phyloP scores from a whole-genome alignment of 2,329 filamentous ascomycete species.

The Lachnellula arida region DNA sequence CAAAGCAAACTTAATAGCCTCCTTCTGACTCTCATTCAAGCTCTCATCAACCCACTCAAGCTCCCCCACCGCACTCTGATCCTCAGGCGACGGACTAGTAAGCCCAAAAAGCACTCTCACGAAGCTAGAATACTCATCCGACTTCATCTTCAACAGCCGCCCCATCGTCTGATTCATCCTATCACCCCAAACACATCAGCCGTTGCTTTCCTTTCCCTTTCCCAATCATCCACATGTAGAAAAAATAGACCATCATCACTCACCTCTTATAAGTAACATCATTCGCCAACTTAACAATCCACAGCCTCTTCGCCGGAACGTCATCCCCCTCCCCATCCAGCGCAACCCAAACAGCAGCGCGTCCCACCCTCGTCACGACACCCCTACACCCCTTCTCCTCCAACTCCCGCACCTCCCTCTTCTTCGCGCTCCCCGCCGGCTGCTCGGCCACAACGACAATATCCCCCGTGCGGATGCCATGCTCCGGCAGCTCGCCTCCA shows the following conservation, averaged over 20 bases:
- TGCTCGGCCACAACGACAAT: constrained; percentile 74
- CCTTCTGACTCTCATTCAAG: constrained; percentile 63
- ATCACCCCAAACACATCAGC: background rate
- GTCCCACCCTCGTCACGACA: constrained; percentile 63
- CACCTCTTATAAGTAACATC: constrained; percentile 57
- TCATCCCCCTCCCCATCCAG: constrained; percentile 58
- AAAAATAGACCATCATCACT: background rate
- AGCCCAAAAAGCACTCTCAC: constrained; percentile 60
- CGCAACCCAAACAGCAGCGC: constrained; percentile 58
- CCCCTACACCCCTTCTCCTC: constrained; percentile 65
- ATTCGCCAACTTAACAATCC: constrained; percentile 63
- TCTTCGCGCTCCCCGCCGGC: constrained; percentile 53
- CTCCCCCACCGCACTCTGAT: constrained; percentile 37
- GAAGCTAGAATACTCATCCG: constrained; percentile 55
- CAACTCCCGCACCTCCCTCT: constrained; percentile 66
- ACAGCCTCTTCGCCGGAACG: constrained; percentile 41
- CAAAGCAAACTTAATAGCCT: constrained; percentile 75
- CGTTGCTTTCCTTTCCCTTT: background rate
- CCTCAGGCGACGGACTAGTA: constrained; percentile 45
- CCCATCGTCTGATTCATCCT: constrained; percentile 63
- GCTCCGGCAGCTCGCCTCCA: constrained; percentile 59
- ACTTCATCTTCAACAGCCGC: constrained; percentile 52
- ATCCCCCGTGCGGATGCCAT: constrained; percentile 72
- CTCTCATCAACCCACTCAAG: constrained; percentile 58
- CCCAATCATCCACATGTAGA: background rate